phyloP scores from a whole-genome alignment of 179 eudicot genomes.

The Camellia oleifera region DNA sequence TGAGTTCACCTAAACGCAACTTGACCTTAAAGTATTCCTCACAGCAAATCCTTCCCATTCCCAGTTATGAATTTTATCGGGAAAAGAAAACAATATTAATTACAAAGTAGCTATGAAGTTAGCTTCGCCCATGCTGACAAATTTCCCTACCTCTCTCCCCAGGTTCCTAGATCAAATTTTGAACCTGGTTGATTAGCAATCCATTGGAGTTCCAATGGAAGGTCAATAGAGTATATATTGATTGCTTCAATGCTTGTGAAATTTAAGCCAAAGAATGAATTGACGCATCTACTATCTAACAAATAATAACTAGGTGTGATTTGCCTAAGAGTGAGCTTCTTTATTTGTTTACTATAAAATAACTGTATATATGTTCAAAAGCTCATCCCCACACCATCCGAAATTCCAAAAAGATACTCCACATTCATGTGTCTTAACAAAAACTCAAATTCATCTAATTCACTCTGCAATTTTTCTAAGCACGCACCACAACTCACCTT shows the following conservation, averaged over 20 bases:
- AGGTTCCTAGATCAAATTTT: background rate
- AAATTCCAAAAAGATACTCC: background rate
- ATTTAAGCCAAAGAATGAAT: conserved; percentile 1
- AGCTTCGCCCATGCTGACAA: background rate
- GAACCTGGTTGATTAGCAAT: background rate
- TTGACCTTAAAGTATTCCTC: too few species aligned
- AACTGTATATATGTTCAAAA: background rate
- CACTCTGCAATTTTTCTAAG: background rate
- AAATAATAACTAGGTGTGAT: background rate
- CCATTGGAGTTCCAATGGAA: conserved; percentile 1
- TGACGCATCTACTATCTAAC: background rate
- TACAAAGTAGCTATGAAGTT: background rate
- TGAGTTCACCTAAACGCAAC: too few species aligned
- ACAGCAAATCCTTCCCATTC: background rate
- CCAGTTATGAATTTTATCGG: background rate
- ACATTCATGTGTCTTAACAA: background rate
- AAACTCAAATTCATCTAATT: conserved; percentile 4
- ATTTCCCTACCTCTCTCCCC: background rate
- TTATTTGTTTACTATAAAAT: background rate
- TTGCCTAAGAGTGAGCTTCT: background rate
- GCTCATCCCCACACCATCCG: background rate
- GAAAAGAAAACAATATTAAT: background rate
- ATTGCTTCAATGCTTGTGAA: background rate
- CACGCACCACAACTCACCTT: background rate
- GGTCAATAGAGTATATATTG: background rate